phyloP scores from a whole-genome alignment of 2,329 filamentous ascomycete genomes.

The Nakataea oryzae region DNA sequence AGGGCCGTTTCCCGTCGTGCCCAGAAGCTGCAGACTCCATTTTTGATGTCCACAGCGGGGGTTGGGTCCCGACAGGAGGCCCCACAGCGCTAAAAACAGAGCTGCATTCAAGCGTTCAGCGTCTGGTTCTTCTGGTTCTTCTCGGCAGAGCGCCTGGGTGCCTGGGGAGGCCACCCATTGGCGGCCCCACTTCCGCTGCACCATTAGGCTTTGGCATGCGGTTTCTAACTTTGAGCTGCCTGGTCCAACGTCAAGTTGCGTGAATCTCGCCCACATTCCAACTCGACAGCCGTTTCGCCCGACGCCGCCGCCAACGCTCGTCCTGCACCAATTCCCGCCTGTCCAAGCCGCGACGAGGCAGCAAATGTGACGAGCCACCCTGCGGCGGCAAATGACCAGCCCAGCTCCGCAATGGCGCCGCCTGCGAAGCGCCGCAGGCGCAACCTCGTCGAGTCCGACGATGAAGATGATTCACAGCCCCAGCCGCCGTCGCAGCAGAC shows the following conservation, averaged over 20 bases:
- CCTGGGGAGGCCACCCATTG: neutral
- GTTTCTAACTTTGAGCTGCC: neutral
- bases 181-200: neutral
- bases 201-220: neutral
- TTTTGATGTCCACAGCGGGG: neutral
- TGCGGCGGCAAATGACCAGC: neutral
- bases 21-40: too few species aligned
- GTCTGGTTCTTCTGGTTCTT: too few species aligned
- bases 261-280: neutral
- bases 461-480: slow-evolving; percentile 36
- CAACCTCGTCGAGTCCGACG: slow-evolving; percentile 39
- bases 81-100: neutral
- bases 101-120: too few species aligned
- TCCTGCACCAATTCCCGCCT: neutral
- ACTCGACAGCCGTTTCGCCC: neutral
- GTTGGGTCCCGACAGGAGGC: neutral
- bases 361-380: neutral
- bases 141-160: too few species aligned
- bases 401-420: slow-evolving; percentile 37
- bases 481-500: slow-evolving; percentile 22
- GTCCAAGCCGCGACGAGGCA: neutral
- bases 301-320: too few species aligned
- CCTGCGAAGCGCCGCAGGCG: slow-evolving; percentile 48
- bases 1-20: too few species aligned
- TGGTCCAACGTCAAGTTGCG: neutral